Evolutionary conservation across 768 basidiomycete species (phyloP).

Genomic region (Trichaptum fuscoviolaceum): DNA sequence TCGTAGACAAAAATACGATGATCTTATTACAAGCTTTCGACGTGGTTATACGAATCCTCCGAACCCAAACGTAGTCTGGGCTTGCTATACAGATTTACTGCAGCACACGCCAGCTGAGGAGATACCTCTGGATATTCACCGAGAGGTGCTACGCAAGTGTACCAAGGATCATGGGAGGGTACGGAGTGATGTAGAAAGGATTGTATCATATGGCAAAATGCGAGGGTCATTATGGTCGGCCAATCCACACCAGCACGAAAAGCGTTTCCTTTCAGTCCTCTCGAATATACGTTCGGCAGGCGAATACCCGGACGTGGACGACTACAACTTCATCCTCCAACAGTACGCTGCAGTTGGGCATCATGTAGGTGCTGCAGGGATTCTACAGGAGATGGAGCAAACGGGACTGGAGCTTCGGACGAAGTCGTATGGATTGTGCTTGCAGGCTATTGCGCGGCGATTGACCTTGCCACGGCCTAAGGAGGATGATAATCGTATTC

Average conservation of each 20-base stretch:
- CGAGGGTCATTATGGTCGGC: not conserved
- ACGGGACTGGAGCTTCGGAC: constrained; percentile 40
- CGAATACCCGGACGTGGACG: constrained; percentile 41
- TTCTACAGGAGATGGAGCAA: constrained; percentile 53
- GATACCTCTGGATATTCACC: constrained; percentile 64
- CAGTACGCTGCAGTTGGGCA: constrained; percentile 79
- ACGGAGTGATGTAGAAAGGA: not conserved
- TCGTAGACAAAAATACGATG: constrained; percentile 22
- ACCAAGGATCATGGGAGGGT: constrained; percentile 21
- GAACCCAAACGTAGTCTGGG: constrained; percentile 44
- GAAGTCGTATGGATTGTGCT: constrained; percentile 56
- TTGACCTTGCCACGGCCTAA: constrained; percentile 52
- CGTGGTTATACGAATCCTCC: constrained; percentile 34
- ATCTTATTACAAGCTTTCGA: constrained; percentile 26
- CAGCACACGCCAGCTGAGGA: constrained; percentile 39
- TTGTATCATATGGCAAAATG: not conserved
- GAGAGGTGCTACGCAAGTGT: constrained; percentile 62
- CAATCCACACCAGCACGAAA: constrained; percentile 53
- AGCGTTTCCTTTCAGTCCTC: constrained; percentile 61
- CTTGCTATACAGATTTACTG: constrained; percentile 54
- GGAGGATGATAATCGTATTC: constrained; percentile 28
- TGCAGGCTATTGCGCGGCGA: constrained; percentile 69
- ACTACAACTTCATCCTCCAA: constrained; percentile 70
- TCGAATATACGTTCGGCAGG: constrained; percentile 61
- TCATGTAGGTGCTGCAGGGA: constrained; percentile 48